Percentiles rank a stretch among this genome's conserved stretches.
phyloP scores from a whole-genome alignment of 371 early-diverging fungal genomes.

The Dentiscutata heterogama region DNA sequence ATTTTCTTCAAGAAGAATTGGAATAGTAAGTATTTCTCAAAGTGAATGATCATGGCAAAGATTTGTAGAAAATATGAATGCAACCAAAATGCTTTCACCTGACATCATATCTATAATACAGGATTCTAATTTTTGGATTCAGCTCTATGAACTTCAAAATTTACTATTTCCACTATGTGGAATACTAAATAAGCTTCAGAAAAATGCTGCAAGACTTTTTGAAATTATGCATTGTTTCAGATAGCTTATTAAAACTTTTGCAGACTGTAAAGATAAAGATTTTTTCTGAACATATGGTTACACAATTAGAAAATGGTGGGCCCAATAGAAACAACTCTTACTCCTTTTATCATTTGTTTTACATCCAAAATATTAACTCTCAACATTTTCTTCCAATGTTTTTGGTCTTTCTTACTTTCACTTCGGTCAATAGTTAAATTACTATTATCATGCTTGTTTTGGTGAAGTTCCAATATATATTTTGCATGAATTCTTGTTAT shows the following conservation, averaged over 20 bases:
- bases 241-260: neutral
- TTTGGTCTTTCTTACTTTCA: neutral
- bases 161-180: neutral
- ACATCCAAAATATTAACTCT: neutral
- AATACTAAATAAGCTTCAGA: constrained; percentile 8
- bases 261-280: neutral
- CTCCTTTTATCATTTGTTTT: constrained; percentile 4
- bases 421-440: neutral
- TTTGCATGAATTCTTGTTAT: constrained; percentile 2
- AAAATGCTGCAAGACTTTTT: neutral
- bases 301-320: neutral
- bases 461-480: neutral
- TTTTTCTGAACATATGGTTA: neutral
- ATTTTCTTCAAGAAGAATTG: neutral
- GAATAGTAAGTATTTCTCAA: neutral
- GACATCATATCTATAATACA: neutral
- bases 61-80: neutral
- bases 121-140: neutral
- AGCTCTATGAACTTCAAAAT: neutral
- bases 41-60: neutral
- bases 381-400: constrained; percentile 10
- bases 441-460: neutral
- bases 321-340: neutral
- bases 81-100: neutral
- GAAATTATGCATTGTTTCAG: constrained; percentile 9